Evolutionary conservation across 2,329 filamentous ascomycete genomes (phyloP), one percentile per base, ranked within the genome.

Genomic region (Colletotrichum tropicale): DNA sequence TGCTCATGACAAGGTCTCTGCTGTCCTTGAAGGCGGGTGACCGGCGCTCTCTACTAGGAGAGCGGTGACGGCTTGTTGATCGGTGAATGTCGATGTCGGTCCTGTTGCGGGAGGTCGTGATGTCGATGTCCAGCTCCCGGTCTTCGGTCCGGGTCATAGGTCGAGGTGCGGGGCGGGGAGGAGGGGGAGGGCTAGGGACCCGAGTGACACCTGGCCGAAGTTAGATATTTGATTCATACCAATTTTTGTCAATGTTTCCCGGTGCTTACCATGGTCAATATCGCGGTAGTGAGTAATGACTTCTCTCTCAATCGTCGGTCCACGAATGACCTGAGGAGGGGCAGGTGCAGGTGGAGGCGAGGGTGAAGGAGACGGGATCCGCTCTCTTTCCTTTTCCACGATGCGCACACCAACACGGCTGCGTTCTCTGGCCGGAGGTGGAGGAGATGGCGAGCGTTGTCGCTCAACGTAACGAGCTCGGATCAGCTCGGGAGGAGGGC

Each of bases 281-380:
- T 96, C 94, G 74, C 93, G 91, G 82, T 97, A 96, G 85, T 97
- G 95, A 0, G 95, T 98, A 78, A 98, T 96, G 74, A 98, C 93
- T 82, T 98, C 95, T 81, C 96, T 92, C 84, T 96, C 94, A 79
- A 98, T 95, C 1, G 93, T 94, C 38, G 95, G 95, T 24, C 93
- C 93, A 56, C 92, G 90, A 80, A 97, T 93, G 60, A 94, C 89
- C 77, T 90, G 89, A 34, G 91, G 92, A 60, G 90, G 91, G n/a
- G 90, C 88, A 10, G 90, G 89, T 15, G 89, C 88, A 6, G 91
- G 91, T 24, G 90, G 89, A 13, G 89, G 88, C 24, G 88, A 83
- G 18, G 87, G 87, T 13, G 89, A 89, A 24, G 89, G 87, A 10
- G 87, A 86, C 5, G 87, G 86, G 74, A 83, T 74, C 68, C 86